A percentile compares a stretch with the other conserved stretches of the same genome.
Conservation (phyloP, 2,329 filamentous ascomycete species). For the Microthyrium microscopicum region DNA sequence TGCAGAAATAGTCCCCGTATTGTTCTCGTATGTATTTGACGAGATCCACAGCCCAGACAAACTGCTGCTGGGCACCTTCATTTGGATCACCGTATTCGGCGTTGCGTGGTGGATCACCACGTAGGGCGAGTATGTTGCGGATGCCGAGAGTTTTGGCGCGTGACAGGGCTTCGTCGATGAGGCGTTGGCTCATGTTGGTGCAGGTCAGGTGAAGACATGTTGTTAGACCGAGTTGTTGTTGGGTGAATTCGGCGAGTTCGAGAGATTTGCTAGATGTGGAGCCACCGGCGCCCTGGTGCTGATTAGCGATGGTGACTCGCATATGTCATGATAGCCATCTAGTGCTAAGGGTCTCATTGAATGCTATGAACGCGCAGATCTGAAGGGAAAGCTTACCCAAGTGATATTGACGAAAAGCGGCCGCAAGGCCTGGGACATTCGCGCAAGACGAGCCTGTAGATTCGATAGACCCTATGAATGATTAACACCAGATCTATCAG, state of each 20-base stretch:
- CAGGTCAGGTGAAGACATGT: slow-evolving; percentile 94
- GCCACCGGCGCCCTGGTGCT: slow-evolving; percentile 87
- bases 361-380: too few relatives aligned
- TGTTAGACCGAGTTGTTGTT: slow-evolving; percentile 77
- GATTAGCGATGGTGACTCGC: too few relatives aligned
- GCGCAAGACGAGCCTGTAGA: slow-evolving; percentile 77
- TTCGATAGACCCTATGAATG: slow-evolving; percentile 61
- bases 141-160: slow-evolving; percentile 83
- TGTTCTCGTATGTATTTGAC: slow-evolving; percentile 74
- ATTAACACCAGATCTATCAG: neutral
- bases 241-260: slow-evolving; percentile 87
- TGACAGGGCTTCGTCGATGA: slow-evolving; percentile 79
- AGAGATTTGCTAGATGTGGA: slow-evolving; percentile 83
- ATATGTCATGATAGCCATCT: too few relatives aligned
- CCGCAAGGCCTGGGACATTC: slow-evolving; percentile 81
- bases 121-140: slow-evolving; percentile 78
- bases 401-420: slow-evolving; percentile 95
- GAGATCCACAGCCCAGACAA: slow-evolving; percentile 76
- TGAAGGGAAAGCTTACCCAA: too few relatives aligned
- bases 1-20: slow-evolving; percentile 88
- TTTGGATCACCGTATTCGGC: slow-evolving; percentile 67
- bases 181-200: slow-evolving; percentile 81
- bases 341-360: too few relatives aligned
- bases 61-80: slow-evolving; percentile 45
- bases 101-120: slow-evolving; percentile 78